These are phyloP conservation scores for Prunella vulgaris DNA, from an alignment of 257 asterid genomes.

Conservation along the genomic window DNA sequence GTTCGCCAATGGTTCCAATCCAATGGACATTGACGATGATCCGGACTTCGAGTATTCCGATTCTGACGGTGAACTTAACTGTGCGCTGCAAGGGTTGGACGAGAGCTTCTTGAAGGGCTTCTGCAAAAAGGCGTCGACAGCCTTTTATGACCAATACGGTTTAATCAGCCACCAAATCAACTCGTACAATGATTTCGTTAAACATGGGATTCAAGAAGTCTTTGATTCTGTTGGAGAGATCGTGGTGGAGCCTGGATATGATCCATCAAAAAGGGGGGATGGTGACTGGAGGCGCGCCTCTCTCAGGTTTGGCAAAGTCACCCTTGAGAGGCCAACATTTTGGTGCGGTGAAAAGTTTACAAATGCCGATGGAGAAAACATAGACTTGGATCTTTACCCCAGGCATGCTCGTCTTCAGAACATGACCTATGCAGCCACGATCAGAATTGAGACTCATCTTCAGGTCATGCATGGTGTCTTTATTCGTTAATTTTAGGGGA, in stretches of 20 bases:
- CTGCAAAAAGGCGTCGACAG: slow-evolving; percentile 59
- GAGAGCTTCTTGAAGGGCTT: slow-evolving; percentile 42
- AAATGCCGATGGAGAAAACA: slow-evolving; percentile 41
- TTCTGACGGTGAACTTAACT: slow-evolving; percentile 46
- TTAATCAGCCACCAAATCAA: slow-evolving; percentile 78
- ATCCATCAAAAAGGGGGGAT: slow-evolving; percentile 75
- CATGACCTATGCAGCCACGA: slow-evolving; percentile 81
- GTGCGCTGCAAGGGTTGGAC: slow-evolving; percentile 42
- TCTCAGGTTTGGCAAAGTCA: slow-evolving; percentile 72
- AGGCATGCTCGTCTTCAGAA: slow-evolving; percentile 91
- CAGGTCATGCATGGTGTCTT: slow-evolving; percentile 38
- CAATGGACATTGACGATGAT: slow-evolving; percentile 51
- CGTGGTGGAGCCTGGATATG: slow-evolving; percentile 64
- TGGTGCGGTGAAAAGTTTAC: slow-evolving; percentile 62
- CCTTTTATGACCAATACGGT: slow-evolving; percentile 73
- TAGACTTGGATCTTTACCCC: slow-evolving; percentile 49
- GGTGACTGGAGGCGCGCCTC: slow-evolving; percentile 78
- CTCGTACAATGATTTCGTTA: slow-evolving; percentile 69
- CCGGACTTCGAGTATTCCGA: slow-evolving; percentile 34
- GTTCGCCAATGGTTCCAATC: slow-evolving; percentile 24
- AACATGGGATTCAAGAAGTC: slow-evolving; percentile 59
- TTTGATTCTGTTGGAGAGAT: slow-evolving; percentile 83
- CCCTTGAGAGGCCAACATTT: slow-evolving; percentile 54
- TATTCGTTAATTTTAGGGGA: not conserved
- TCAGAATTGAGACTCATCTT: slow-evolving; percentile 54